These are phyloP conservation scores for Penicillium malachiteum DNA, from an alignment of 495 filamentous ascomycete genomes.

Conservation along the genomic window DNA sequence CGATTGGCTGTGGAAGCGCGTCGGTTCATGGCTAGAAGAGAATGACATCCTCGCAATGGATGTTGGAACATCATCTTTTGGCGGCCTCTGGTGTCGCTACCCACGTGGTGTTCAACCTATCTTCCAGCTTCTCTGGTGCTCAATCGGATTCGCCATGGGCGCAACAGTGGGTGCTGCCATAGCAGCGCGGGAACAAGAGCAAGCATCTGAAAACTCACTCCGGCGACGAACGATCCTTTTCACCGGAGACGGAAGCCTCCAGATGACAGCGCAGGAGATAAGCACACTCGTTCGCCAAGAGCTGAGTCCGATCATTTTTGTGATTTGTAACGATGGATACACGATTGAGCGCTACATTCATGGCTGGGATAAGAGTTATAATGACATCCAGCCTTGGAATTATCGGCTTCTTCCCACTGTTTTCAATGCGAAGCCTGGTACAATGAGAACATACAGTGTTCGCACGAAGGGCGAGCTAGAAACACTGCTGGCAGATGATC, in stretches of 20 bases:
- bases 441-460: constrained; percentile 6
- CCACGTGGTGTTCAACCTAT: constrained; percentile 6
- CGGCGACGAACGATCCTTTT: constrained; percentile 55
- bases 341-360: constrained; percentile 72
- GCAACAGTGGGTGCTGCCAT: constrained; percentile 14
- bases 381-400: constrained; percentile 60
- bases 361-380: constrained; percentile 66
- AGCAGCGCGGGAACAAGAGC: constrained; percentile 8
- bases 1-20: constrained; percentile 8
- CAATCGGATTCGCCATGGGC: constrained; percentile 13
- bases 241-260: constrained; percentile 75
- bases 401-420: constrained; percentile 5
- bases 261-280: constrained; percentile 75
- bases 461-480: constrained; percentile 8
- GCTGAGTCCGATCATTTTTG: constrained; percentile 68
- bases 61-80: constrained; percentile 10
- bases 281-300: constrained; percentile 68
- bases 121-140: constrained; percentile 13
- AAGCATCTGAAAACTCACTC: constrained; percentile 32
- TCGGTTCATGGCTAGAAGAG: constrained; percentile 15
- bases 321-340: constrained; percentile 72
- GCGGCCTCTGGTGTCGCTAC: constrained; percentile 4
- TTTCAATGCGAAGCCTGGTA: constrained; percentile 7
- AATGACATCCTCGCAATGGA: constrained; percentile 13
- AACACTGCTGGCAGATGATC: constrained; percentile 3